Evolutionary conservation across 768 basidiomycete species (phyloP).

Genomic region (Mycena albidolilacea): DNA sequence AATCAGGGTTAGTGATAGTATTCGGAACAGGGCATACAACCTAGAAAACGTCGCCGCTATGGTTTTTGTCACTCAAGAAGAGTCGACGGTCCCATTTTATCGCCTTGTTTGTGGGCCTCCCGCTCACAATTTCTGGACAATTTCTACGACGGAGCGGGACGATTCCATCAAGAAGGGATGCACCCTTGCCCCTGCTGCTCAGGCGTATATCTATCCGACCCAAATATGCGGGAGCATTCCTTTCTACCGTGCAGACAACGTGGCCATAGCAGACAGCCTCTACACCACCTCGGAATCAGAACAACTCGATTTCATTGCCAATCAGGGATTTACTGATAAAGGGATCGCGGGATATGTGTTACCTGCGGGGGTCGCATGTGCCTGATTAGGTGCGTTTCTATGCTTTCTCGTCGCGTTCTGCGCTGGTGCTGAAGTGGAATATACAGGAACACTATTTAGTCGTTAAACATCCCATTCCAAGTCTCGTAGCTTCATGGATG

Average conservation of each 20-base stretch:
- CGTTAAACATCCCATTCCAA: too few relatives aligned
- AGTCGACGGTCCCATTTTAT: background rate
- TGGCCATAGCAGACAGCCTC: background rate
- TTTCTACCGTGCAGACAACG: too few relatives aligned
- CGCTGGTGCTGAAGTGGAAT: too few relatives aligned
- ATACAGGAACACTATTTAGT: too few relatives aligned
- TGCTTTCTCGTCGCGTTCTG: too few relatives aligned
- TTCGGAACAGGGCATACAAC: background rate
- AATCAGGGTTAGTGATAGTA: background rate
- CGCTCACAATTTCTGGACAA: background rate
- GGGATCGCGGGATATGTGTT: too few relatives aligned
- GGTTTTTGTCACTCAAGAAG: conserved; percentile 1
- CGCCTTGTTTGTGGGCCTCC: background rate
- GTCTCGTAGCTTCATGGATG: too few relatives aligned
- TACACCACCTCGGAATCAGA: background rate
- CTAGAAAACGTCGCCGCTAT: background rate
- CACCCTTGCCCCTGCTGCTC: background rate
- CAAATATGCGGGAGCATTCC: too few relatives aligned
- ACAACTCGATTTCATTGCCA: background rate
- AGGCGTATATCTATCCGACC: background rate
- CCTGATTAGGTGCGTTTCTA: too few relatives aligned
- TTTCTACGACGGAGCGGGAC: background rate
- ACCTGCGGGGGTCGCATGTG: too few relatives aligned
- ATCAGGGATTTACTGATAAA: background rate
- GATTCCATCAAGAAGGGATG: background rate